Percentiles rank a stretch among this genome's conserved stretches.
phyloP scores from a whole-genome alignment of 768 basidiomycete genomes.

The Boletus subcaerulescens region DNA sequence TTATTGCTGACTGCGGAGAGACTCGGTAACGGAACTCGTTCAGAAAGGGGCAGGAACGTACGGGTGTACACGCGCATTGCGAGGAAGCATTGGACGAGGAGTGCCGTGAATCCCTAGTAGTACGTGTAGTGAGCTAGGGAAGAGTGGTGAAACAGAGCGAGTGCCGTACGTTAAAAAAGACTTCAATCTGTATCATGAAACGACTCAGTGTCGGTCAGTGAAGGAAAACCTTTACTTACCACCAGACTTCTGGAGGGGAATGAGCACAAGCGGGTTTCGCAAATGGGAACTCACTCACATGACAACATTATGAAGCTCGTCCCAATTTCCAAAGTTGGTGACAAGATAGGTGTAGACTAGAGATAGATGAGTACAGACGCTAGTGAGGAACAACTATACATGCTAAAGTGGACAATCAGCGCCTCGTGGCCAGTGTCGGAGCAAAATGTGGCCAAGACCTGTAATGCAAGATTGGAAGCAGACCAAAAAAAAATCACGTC shows the following conservation, averaged over 20 bases:
- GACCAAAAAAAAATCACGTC: background rate
- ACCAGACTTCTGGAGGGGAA: background rate
- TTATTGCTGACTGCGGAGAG: conserved; percentile 47
- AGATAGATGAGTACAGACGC: background rate
- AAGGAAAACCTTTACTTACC: background rate
- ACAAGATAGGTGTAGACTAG: conserved; percentile 49
- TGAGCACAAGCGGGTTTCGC: background rate
- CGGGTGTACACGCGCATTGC: conserved; percentile 47
- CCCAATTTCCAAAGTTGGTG: conserved; percentile 35
- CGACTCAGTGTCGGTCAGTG: background rate
- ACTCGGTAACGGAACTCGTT: background rate
- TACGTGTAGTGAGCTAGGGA: background rate
- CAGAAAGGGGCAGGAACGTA: conserved; percentile 25
- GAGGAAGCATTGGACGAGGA: conserved; percentile 56
- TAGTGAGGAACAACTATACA: background rate
- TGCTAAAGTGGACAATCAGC: conserved; percentile 51
- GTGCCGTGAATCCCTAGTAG: conserved; percentile 39
- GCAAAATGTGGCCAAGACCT: conserved; percentile 50
- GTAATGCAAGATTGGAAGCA: background rate
- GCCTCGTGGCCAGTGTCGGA: conserved; percentile 55
- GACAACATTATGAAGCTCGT: background rate
- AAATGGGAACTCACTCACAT: background rate
- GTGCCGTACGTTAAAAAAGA: conserved; percentile 45
- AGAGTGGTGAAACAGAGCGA: background rate
- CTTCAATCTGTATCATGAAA: conserved; percentile 40